Base-by-base conservation (phyloP, 169 alveolate genomes). In the Theileria parva region DNA sequence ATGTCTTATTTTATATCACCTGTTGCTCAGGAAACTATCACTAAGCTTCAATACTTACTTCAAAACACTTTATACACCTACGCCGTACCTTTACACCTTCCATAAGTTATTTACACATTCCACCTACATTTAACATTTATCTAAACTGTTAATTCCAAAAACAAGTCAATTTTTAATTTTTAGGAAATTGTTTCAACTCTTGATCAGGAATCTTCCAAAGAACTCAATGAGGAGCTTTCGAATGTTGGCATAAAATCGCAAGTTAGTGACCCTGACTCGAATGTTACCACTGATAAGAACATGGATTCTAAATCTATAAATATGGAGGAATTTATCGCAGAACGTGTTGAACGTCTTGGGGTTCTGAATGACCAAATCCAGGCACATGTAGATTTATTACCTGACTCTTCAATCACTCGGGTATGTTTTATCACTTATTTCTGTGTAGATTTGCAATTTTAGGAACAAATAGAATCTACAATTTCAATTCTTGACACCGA, bases 1-100 rank as follows among this genome's bases (percentile, higher is more conserved):
- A 83, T 83, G 89, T 60, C 77, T 34, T 44, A 64, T 9, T 83
- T 67, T 34, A 68, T 83, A 19, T 71, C 89, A 4, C 89, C 89
- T 23, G 81, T 69, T 8, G 89, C 89, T n/a, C 74, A 64, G 48
- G 89, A 83, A 39, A 55, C 81, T 21, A 71, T 83, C 32, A 83
- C 80, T 28, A 83, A 83, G 70, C 57, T 83, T 28, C 89, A 83
- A 80, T 73, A 83, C 59, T 85, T 83, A 0, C 76, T 83, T 21
- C 89, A 83, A 44, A 83, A 83, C 48, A 83, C 86, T 15, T 76
- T 83, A 11, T 66, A 69, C 89, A 83, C 85, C 63, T 61, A 73
- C 19, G 86, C 81, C 66, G 89, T 83, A 34, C 17, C 86, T 83
- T 50, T 19, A 17, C 76, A n/a, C 67, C 30, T 21, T 61, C 48